Base-by-base conservation (phyloP, 805 yeast species). In the Wickerhamomyces chaumierensis region DNA sequence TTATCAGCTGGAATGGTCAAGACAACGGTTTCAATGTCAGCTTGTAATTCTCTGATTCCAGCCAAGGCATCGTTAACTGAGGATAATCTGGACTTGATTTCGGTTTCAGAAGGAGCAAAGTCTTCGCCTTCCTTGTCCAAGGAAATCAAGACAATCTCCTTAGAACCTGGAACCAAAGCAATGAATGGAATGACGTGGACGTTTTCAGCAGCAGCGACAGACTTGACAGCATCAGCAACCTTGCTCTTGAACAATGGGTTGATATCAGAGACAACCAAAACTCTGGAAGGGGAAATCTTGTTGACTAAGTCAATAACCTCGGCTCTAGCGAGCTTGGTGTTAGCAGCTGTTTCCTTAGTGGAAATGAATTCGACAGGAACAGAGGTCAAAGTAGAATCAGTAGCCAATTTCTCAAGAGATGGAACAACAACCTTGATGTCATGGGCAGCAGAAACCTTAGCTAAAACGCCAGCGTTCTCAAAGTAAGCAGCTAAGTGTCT, bases 261-360 rank as follows among this genome's bases (percentile, higher is more conserved):
- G 46, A 90, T 70, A 49, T 83, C 95, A 7, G 64, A 55, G 34
- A 85, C 62, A 11, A 63, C 62, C 42, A 62, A 61, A 27, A 85
- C 71, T 42, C 74, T 73, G 33, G 71, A 65, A 28, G 96, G 95
- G 8, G 85, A 65, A 39, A 80, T 68, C 38, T 67, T 63, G 60
- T 85, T 87, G 39, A 92, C 95, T 17, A 69, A 60, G 28, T 74
- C 67, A 41, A 92, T 85, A 42, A 92, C 66, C 16, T 74, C 74
- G 46, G 75, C 78, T 60, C 88, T 83, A 29, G 86, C 82, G 13
- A 57, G 50, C 54, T 79, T 77, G 45, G 74, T 68, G 3, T 73
- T 73, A 23, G 61, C 68, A 38, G 67, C 61, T 18, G 62, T 71
- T 34, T 62, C 64, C 32, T 65, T 60, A 34, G 61, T 50, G 28